phyloP scores from a whole-genome alignment of 2,329 filamentous ascomycete species.

The Byssoonygena ceratinophila region DNA sequence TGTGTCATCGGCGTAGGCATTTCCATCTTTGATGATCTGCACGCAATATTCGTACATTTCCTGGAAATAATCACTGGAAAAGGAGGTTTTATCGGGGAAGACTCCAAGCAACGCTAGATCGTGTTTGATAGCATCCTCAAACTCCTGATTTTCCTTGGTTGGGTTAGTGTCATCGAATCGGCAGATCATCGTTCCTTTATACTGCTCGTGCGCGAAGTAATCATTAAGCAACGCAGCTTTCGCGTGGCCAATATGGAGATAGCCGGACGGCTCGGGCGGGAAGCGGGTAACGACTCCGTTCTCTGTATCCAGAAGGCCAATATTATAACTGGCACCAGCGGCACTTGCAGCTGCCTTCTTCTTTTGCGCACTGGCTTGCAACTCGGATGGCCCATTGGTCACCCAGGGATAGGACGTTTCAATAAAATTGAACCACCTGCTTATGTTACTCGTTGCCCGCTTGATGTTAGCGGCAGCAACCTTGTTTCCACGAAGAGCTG shows the following conservation, averaged over 20 bases:
- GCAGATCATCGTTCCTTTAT: slow-evolving; percentile 80
- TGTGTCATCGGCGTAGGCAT: slow-evolving; percentile 92
- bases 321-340: slow-evolving; percentile 22
- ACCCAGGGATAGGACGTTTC: slow-evolving; percentile 20
- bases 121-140: slow-evolving; percentile 83
- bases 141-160: slow-evolving; percentile 93
- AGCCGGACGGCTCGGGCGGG: slow-evolving; percentile 30
- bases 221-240: slow-evolving; percentile 91
- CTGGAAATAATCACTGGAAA: slow-evolving; percentile 94
- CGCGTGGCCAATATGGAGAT: slow-evolving; percentile 57
- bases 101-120: slow-evolving; percentile 87
- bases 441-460: slow-evolving; percentile 11
- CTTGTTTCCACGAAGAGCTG: slow-evolving; percentile 19
- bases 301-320: slow-evolving; percentile 24
- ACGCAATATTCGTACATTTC: slow-evolving; percentile 78
- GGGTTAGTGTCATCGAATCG: slow-evolving; percentile 98
- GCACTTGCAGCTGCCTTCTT: slow-evolving; percentile 20
- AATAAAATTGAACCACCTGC: slow-evolving; percentile 21
- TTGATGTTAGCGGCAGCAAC: slow-evolving; percentile 15
- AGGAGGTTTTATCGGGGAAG: slow-evolving; percentile 73
- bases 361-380: slow-evolving; percentile 17
- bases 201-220: slow-evolving; percentile 90
- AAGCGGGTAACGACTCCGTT: slow-evolving; percentile 28
- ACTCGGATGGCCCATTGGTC: slow-evolving; percentile 15
- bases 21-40: slow-evolving; percentile 71